Evolutionary conservation across 2,329 filamentous ascomycete genomes (phyloP).

Genomic region (Paecilomyces dactylethromorphus): DNA sequence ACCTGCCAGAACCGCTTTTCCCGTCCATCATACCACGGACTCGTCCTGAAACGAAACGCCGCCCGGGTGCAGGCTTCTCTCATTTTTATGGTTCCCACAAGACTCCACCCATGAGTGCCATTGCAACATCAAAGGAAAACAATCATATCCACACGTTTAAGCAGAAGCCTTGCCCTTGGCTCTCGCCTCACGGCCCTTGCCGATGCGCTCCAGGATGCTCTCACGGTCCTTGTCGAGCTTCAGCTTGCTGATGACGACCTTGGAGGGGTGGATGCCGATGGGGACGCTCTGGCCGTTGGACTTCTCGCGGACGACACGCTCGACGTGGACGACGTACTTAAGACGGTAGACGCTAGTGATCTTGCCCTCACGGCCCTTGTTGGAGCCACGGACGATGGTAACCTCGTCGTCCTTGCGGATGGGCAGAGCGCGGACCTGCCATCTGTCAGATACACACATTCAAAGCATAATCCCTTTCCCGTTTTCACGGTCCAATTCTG

Average conservation of each 20-base stretch:
- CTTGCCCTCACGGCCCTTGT: slow-evolving; percentile 99
- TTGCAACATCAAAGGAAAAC: slow-evolving; percentile 66
- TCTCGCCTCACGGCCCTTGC: slow-evolving; percentile 40
- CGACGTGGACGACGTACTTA: slow-evolving; percentile 96
- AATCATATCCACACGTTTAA: slow-evolving; percentile 53
- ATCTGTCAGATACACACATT: slow-evolving; percentile 11
- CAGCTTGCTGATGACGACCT: slow-evolving; percentile 97
- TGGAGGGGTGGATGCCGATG: slow-evolving; percentile 89
- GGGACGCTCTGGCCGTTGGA: slow-evolving; percentile 92
- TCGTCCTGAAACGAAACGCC: background rate
- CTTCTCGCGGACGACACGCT: slow-evolving; percentile 96
- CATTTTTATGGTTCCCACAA: slow-evolving; percentile 44
- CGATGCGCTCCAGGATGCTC: slow-evolving; percentile 41
- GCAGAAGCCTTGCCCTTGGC: slow-evolving; percentile 43
- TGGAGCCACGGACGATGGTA: slow-evolving; percentile 79
- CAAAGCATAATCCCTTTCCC: slow-evolving; percentile 6
- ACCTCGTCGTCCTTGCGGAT: slow-evolving; percentile 98
- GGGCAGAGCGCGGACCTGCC: slow-evolving; percentile 41
- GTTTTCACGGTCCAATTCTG: background rate
- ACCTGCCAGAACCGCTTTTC: background rate
- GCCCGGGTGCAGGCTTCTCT: slow-evolving; percentile 60
- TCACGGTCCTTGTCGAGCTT: slow-evolving; percentile 65
- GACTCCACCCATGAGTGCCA: slow-evolving; percentile 23
- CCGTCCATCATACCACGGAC: background rate
- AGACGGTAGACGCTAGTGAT: slow-evolving; percentile 96